phyloP scores from a whole-genome alignment of 495 filamentous ascomycete species.

The Podospora australis region DNA sequence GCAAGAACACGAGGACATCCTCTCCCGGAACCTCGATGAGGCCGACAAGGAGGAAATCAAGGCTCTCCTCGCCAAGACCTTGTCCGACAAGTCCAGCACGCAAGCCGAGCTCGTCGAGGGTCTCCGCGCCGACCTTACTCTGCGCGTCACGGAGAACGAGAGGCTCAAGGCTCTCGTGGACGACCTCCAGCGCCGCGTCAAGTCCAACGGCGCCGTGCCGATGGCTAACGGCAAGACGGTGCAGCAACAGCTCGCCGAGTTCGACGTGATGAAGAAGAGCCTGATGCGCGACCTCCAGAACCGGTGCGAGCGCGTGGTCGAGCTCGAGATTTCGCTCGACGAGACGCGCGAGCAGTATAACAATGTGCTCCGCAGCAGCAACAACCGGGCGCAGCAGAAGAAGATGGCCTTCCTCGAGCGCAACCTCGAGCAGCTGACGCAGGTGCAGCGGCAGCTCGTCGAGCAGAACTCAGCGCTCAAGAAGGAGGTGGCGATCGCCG shows the following conservation, averaged over 20 bases:
- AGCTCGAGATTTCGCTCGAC: slow-evolving; percentile 93
- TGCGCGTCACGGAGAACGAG: slow-evolving; percentile 69
- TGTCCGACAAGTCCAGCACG: slow-evolving; percentile 63
- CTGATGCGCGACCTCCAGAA: slow-evolving; percentile 98
- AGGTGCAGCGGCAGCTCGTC: slow-evolving; percentile 93
- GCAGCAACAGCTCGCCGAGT: slow-evolving; percentile 95
- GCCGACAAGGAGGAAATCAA: slow-evolving; percentile 81
- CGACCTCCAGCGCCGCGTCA: slow-evolving; percentile 65
- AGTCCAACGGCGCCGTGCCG: slow-evolving; percentile 45
- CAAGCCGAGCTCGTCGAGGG: slow-evolving; percentile 64
- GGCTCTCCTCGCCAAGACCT: slow-evolving; percentile 65
- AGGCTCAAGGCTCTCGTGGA: slow-evolving; percentile 68
- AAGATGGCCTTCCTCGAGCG: slow-evolving; percentile 99
- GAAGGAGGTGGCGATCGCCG: slow-evolving; percentile 98
- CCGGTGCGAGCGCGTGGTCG: slow-evolving; percentile 93
- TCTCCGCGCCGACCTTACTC: slow-evolving; percentile 61
- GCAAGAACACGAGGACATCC: slow-evolving; percentile 71
- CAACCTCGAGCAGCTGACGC: slow-evolving; percentile 94
- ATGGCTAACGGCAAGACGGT: slow-evolving; percentile 81
- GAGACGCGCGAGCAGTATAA: slow-evolving; percentile 98
- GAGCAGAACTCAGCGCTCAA: slow-evolving; percentile 95
- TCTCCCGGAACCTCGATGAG: slow-evolving; percentile 72
- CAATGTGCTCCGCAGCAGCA: slow-evolving; percentile 88
- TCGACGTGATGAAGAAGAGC: slow-evolving; percentile 99
- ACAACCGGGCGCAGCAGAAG: slow-evolving; percentile 98